phyloP scores from a whole-genome alignment of 2,329 filamentous ascomycete genomes.

The Emydomyces testavorans region DNA sequence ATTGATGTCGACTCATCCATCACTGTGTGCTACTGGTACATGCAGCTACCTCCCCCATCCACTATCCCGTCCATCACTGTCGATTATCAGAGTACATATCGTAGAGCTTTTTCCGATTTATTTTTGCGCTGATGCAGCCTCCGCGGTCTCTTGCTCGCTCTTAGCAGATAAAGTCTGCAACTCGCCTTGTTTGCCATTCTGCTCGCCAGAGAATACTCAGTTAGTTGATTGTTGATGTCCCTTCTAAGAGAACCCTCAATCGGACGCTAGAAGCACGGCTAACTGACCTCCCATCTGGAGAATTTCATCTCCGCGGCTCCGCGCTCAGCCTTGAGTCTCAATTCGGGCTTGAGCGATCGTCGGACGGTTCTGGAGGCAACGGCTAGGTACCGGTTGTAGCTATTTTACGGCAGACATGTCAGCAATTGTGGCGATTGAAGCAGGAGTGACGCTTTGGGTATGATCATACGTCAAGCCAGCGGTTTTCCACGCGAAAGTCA shows the following conservation, averaged over 20 bases:
- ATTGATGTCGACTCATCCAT: neutral
- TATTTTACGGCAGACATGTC: constrained; percentile 35
- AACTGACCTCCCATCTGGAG: constrained; percentile 86
- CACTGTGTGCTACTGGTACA: constrained; percentile 7
- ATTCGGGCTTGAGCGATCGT: constrained; percentile 91
- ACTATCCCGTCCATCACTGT: constrained; percentile 16
- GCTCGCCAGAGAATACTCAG: constrained; percentile 18
- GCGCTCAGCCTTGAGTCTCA: constrained; percentile 76
- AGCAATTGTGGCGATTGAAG: constrained; percentile 10
- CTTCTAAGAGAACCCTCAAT: neutral
- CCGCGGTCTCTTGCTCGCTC: constrained; percentile 35
- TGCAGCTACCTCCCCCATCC: constrained; percentile 16
- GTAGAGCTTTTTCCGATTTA: constrained; percentile 23
- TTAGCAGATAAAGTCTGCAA: constrained; percentile 56
- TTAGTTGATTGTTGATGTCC: neutral
- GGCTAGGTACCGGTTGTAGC: constrained; percentile 99
- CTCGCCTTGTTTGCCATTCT: constrained; percentile 97
- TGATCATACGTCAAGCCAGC: constrained; percentile 78
- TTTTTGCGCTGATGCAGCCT: constrained; percentile 35
- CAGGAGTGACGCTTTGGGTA: constrained; percentile 13
- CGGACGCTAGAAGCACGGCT: neutral
- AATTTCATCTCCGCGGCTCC: constrained; percentile 83
- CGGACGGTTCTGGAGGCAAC: constrained; percentile 90
- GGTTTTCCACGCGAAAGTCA: constrained; percentile 97
- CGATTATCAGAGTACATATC: constrained; percentile 10